A percentile compares a stretch with the other conserved stretches of the same genome.
Evolutionary conservation across 441 rosid species (phyloP).

Genomic region (Breynia disticha): DNA sequence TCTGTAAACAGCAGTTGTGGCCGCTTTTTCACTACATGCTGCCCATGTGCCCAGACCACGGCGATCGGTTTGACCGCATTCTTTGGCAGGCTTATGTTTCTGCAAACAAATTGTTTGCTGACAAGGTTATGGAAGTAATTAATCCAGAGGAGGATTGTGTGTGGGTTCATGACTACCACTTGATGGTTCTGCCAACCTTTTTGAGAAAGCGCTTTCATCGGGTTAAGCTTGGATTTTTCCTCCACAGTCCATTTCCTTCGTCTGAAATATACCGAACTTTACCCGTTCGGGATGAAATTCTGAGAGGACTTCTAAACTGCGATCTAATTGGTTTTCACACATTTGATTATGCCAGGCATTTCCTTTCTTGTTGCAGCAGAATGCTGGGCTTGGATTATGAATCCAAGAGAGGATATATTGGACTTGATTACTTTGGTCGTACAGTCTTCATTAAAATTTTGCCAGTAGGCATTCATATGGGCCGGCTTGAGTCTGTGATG

Average conservation of each 20-base stretch:
- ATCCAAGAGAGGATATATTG: slow-evolving; percentile 87
- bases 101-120: slow-evolving; percentile 82
- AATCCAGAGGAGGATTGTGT: slow-evolving; percentile 80
- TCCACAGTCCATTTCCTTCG: slow-evolving; percentile 88
- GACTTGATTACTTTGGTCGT: slow-evolving; percentile 88
- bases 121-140: slow-evolving; percentile 80
- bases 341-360: slow-evolving; percentile 87
- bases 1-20: slow-evolving; percentile 90
- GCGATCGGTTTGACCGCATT: slow-evolving; percentile 73
- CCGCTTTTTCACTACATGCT: slow-evolving; percentile 96
- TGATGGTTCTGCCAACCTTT: slow-evolving; percentile 85
- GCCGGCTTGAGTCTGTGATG: slow-evolving; percentile 73
- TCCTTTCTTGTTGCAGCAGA: slow-evolving; percentile 90
- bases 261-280: slow-evolving; percentile 81
- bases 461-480: slow-evolving; percentile 88
- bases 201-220: slow-evolving; percentile 61
- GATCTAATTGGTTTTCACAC: slow-evolving; percentile 90
- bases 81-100: slow-evolving; percentile 90
- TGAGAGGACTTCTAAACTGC: slow-evolving; percentile 71
- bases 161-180: slow-evolving; percentile 90
- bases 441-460: slow-evolving; percentile 73
- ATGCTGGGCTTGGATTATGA: slow-evolving; percentile 89
- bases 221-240: slow-evolving; percentile 84
- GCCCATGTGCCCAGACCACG: slow-evolving; percentile 84
- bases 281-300: slow-evolving; percentile 73